These are phyloP conservation scores for Magnusiomyces paraingens DNA, from an alignment of 1,139 yeast species.

Conservation along the genomic window DNA sequence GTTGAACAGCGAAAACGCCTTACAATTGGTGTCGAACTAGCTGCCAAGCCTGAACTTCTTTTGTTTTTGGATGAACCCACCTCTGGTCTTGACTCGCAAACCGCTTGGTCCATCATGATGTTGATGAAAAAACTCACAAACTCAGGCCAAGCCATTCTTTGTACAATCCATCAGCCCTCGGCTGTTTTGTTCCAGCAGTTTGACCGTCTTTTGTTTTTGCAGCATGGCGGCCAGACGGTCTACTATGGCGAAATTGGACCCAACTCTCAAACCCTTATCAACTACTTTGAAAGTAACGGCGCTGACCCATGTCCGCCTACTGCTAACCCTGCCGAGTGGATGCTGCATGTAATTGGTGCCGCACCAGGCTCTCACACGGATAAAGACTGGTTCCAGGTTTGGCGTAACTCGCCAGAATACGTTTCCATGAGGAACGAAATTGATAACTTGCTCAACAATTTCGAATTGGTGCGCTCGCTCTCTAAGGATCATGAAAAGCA, in stretches of 20 bases:
- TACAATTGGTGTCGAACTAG: constrained; percentile 81
- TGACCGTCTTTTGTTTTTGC: constrained; percentile 66
- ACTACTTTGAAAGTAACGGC: constrained; percentile 65
- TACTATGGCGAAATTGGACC: constrained; percentile 76
- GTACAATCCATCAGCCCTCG: constrained; percentile 82
- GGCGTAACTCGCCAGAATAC: constrained; percentile 56
- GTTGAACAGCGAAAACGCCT: constrained; percentile 83
- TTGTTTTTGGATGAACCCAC: constrained; percentile 89
- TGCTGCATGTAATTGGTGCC: constrained; percentile 73
- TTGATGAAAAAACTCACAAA: constrained; percentile 67
- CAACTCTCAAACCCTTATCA: constrained; percentile 51
- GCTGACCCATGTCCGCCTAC: constrained; percentile 57
- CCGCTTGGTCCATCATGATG: constrained; percentile 82
- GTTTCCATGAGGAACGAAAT: constrained; percentile 35
- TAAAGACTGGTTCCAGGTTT: constrained; percentile 58
- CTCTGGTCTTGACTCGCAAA: constrained; percentile 86
- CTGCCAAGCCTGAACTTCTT: constrained; percentile 77
- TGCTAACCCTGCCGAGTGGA: constrained; percentile 82
- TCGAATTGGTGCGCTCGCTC: constrained; percentile 14
- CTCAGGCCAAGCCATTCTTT: constrained; percentile 76
- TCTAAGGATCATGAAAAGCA: constrained; percentile 20
- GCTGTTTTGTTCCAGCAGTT: constrained; percentile 71
- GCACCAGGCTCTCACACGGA: constrained; percentile 69
- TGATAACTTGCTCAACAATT: constrained; percentile 22
- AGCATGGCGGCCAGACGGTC: constrained; percentile 70